Conservation (phyloP, 768 basidiomycete species). For the Cubamyces sp. region DNA sequence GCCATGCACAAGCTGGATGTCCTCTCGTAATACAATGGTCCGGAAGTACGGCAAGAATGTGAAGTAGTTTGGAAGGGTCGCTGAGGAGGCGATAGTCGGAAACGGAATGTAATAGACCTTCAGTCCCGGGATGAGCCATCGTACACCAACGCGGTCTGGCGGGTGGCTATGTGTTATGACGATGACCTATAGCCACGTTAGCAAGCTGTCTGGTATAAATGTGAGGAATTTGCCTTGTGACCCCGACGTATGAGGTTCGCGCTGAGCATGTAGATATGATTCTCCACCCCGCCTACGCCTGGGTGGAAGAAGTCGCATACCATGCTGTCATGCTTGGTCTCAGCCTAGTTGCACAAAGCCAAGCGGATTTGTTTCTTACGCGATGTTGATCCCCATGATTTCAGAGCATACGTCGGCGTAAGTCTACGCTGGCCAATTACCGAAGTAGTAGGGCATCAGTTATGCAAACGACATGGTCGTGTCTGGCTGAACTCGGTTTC, state of each 20-base stretch:
- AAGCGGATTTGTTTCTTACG: not conserved
- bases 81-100: slow-evolving; percentile 85
- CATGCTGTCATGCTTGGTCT: slow-evolving; percentile 60
- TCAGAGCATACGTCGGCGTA: not conserved
- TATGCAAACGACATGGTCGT: too few relatives aligned
- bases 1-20: slow-evolving; percentile 85
- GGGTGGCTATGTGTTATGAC: slow-evolving; percentile 93
- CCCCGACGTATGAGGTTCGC: slow-evolving; percentile 80
- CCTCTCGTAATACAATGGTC: slow-evolving; percentile 84
- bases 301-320: slow-evolving; percentile 98
- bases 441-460: too few relatives aligned
- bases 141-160: slow-evolving; percentile 83
- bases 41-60: slow-evolving; percentile 91
- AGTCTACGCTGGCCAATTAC: not conserved
- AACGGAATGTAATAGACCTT: slow-evolving; percentile 97
- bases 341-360: too few relatives aligned
- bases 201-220: not conserved
- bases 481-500: too few relatives aligned
- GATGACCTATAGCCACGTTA: slow-evolving; percentile 63
- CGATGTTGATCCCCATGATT: slow-evolving; percentile 18
- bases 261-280: slow-evolving; percentile 92
- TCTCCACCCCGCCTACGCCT: slow-evolving; percentile 93
- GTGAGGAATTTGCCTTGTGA: slow-evolving; percentile 65
- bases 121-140: slow-evolving; percentile 83
- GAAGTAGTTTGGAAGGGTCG: slow-evolving; percentile 94